Conservation (phyloP, 768 basidiomycete species). For the Hygrocybe coccinea region DNA sequence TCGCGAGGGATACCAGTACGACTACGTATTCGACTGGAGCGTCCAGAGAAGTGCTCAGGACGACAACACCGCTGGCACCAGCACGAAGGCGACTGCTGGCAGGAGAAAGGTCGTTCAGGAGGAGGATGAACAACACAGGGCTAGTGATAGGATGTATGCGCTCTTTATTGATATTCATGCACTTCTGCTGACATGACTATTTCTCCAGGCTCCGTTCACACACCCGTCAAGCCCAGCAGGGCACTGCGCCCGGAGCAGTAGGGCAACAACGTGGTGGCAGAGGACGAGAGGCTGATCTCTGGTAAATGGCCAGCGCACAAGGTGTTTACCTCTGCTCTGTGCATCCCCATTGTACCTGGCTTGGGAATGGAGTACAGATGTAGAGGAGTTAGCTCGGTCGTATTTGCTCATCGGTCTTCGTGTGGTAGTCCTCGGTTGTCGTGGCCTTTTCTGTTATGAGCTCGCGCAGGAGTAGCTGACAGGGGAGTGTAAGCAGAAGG, state of each 20-base stretch:
- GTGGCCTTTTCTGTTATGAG: conserved; percentile 12
- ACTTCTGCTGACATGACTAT: conserved; percentile 10
- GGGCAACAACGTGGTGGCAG: conserved; percentile 43
- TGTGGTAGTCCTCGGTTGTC: conserved; percentile 1
- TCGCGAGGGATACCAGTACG: conserved; percentile 97
- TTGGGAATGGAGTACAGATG: conserved; percentile 47
- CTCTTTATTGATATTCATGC: conserved; percentile 11
- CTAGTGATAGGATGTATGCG: conserved; percentile 78
- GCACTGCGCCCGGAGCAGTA: conserved; percentile 42
- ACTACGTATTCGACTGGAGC: conserved; percentile 99
- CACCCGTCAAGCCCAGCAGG: conserved; percentile 75
- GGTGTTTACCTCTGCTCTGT: conserved; percentile 32
- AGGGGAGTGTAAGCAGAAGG: conserved; percentile 27
- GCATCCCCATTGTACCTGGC: conserved; percentile 45
- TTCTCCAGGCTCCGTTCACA: conserved; percentile 74
- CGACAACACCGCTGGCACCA: conserved; percentile 53
- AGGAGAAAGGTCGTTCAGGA: conserved; percentile 81
- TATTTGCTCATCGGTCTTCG: conserved; percentile 23
- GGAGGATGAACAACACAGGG: conserved; percentile 70
- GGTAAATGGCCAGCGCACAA: conserved; percentile 39
- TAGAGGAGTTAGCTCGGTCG: conserved; percentile 27
- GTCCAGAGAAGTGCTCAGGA: conserved; percentile 74
- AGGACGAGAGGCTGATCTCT: conserved; percentile 49
- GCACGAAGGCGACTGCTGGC: conserved; percentile 58
- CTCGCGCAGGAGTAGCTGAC: conserved; percentile 14